Evolutionary conservation across 2,329 filamentous ascomycete species (phyloP).

Genomic region (Sporothrix humicola): DNA sequence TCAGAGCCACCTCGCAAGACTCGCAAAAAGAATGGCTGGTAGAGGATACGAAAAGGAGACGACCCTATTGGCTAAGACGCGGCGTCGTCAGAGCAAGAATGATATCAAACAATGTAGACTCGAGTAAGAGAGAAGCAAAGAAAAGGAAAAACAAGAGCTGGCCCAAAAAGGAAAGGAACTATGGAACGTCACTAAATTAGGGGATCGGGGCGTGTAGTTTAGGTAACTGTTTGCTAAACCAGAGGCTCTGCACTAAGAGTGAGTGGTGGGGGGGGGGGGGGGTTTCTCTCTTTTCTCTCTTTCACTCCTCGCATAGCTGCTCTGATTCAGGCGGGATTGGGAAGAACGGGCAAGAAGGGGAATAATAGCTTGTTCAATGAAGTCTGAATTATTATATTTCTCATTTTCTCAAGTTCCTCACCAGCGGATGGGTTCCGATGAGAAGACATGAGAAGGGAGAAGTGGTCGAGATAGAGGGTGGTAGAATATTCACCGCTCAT

Average conservation of each 20-base stretch:
- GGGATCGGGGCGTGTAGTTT: neutral
- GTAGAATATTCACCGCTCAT: too few relatives aligned
- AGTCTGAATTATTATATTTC: constrained; percentile 8
- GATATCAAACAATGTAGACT: too few relatives aligned
- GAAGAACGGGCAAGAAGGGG: neutral
- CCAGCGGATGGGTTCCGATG: neutral
- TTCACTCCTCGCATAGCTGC: too few relatives aligned
- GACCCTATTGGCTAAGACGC: constrained; percentile 5
- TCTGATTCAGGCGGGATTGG: neutral
- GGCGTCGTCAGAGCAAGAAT: constrained; percentile 1
- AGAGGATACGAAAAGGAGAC: neutral
- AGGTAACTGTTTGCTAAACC: constrained; percentile 19
- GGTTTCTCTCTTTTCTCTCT: too few relatives aligned
- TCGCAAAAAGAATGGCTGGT: neutral
- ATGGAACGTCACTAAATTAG: neutral
- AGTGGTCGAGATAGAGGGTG: neutral
- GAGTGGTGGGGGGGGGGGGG: too few relatives aligned
- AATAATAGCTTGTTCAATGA: neutral
- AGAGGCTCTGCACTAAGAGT: neutral
- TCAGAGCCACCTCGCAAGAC: neutral
- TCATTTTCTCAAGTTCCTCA: constrained; percentile 5
- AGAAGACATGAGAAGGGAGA: too few relatives aligned
- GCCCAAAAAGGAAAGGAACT: neutral
- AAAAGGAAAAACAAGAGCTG: neutral
- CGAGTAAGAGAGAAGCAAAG: too few relatives aligned